phyloP scores from a whole-genome alignment of 2,329 filamentous ascomycete genomes.

The Apiospora kogelbergensis region DNA sequence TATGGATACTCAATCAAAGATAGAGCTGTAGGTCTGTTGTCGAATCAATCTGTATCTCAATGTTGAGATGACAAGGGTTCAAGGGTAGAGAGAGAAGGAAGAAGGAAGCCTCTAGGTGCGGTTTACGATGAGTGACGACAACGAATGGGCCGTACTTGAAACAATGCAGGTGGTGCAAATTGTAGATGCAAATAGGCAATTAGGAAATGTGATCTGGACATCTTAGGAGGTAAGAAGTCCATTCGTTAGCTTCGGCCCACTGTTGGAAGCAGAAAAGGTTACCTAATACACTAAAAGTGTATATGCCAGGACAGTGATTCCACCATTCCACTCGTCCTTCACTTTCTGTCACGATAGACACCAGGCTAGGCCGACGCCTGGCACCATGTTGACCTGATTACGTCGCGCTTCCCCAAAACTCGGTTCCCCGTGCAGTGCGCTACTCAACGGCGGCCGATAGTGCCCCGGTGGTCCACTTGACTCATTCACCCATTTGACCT shows the following conservation, averaged over 20 bases:
- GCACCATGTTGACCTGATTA: not conserved
- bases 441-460: not conserved
- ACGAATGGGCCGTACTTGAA: not conserved
- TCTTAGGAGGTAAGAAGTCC: not conserved
- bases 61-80: not conserved
- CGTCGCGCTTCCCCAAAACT: not conserved
- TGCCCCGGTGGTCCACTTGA: not conserved
- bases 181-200: not conserved
- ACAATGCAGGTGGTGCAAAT: not conserved
- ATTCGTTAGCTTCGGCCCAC: not conserved
- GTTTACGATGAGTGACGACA: not conserved
- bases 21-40: not conserved
- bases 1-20: not conserved
- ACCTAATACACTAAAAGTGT: not conserved
- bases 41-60: not conserved
- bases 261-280: not conserved
- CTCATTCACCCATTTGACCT: not conserved
- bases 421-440: not conserved
- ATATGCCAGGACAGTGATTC: not conserved
- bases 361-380: too few species aligned
- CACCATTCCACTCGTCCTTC: not conserved
- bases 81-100: not conserved
- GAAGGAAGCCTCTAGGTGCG: not conserved
- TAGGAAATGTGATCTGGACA: not conserved
- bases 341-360: not conserved